These are phyloP conservation scores for Ceratocystis alfenasii DNA, from an alignment of 2,329 filamentous ascomycete species.

Conservation along the genomic window DNA sequence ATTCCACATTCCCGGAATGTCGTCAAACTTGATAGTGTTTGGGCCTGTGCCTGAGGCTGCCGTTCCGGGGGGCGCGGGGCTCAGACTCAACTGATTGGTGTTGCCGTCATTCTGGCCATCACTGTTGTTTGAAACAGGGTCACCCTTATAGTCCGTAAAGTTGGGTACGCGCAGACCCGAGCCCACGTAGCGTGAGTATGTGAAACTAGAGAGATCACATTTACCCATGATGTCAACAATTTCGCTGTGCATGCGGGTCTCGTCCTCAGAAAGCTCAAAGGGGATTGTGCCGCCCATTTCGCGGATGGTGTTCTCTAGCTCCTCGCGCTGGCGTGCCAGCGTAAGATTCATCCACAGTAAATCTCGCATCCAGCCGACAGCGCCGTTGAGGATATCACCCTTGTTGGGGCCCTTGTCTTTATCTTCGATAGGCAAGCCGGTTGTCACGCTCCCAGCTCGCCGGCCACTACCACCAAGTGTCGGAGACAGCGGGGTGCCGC, in stretches of 20 bases:
- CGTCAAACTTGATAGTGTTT: constrained; percentile 33
- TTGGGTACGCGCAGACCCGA: constrained; percentile 82
- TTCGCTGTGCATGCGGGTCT: constrained; percentile 90
- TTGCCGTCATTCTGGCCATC: neutral
- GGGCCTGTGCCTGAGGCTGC: neutral
- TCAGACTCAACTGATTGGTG: constrained; percentile 24
- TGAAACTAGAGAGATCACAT: constrained; percentile 63
- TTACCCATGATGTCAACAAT: constrained; percentile 75
- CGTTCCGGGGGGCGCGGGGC: neutral
- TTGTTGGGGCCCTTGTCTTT: constrained; percentile 99
- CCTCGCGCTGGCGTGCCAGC: constrained; percentile 78
- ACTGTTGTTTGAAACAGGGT: constrained; percentile 44
- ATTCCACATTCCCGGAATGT: constrained; percentile 49
- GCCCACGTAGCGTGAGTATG: constrained; percentile 72
- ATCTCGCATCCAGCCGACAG: constrained; percentile 93
- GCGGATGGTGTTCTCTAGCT: constrained; percentile 63
- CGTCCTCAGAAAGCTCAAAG: constrained; percentile 78
- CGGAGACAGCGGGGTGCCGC: constrained; percentile 79
- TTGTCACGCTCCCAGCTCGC: constrained; percentile 73
- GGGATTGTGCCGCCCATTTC: constrained; percentile 64
- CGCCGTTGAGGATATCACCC: constrained; percentile 93
- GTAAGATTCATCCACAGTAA: constrained; percentile 96
- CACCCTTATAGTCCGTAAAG: constrained; percentile 83
- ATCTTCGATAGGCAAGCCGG: constrained; percentile 83
- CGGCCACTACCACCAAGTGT: constrained; percentile 70